Base-by-base conservation (phyloP, 1,284 basidiomycete species). In the Peniophora sp. region DNA sequence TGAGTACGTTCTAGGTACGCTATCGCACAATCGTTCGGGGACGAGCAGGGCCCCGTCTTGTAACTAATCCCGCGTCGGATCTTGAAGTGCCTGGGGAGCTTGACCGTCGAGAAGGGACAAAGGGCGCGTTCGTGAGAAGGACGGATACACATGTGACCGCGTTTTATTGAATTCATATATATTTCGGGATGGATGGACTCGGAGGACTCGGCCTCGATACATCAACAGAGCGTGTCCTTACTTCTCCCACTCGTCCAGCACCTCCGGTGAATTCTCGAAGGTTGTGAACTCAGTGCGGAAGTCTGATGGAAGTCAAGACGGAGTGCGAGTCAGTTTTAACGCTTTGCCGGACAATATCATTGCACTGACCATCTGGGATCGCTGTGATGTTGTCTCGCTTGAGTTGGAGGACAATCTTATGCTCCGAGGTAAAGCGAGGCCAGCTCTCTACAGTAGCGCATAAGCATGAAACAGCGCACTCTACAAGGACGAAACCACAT, bases 231-330 rank as follows among this genome's bases (percentile, higher is more conserved):
- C 6, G 8, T 41, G 12, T n/a, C n/a, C 39, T 45, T 48, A 67
- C 59, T 77, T 79, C 60, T 78, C 66, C 58, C 79, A 77, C 58
- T 74, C 71, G 24, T 65, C 58, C 36, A 78, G 55, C 2, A 77
- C 70, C 46, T 58, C 58, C 11, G 59, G 55, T 9, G 69, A 69
- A 53, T 74, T 71, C 38, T 72, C 58, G 61, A 77, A 77, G 27
- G 61, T 55, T 0, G 72, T 74, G 55, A 69, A 70, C 23, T 67
- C 65, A 17, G 66, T 22, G 50, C 71, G 63, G 57, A 68, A 78
- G 55, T 73, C 76, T 79, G 5, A 32, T 32, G 12, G 52, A 41
- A 44, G 10, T 22, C 20, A 45, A 12, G 34, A 10, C n/a, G n/a
- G n/a, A n/a, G n/a, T n/a, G n/a, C n/a, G n/a, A n/a, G n/a, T 24